Percentiles rank a stretch among this genome's conserved stretches.
These are phyloP conservation scores for Pseudocercospora macadamiae DNA, from an alignment of 2,329 filamentous ascomycete genomes.

Conservation along the genomic window DNA sequence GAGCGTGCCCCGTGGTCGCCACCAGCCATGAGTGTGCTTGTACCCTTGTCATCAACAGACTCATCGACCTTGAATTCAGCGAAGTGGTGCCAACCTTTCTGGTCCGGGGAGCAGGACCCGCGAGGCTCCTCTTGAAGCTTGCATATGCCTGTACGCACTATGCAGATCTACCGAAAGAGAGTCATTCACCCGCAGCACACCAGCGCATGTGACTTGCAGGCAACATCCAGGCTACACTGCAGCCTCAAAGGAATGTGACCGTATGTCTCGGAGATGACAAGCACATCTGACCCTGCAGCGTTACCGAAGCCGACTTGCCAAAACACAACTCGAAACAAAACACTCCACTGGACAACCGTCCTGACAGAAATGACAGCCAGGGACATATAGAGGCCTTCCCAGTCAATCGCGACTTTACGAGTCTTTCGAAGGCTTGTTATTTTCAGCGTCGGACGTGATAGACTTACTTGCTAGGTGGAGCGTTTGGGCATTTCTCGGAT, in stretches of 20 bases:
- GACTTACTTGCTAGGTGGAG: neutral
- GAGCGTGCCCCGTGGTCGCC: neutral
- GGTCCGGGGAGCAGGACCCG: neutral
- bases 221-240: neutral
- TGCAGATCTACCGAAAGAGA: neutral
- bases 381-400: neutral
- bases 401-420: neutral
- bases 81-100: neutral
- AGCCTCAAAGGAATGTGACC: neutral
- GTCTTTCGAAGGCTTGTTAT: neutral
- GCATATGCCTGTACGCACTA: constrained; percentile 2
- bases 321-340: constrained; percentile 1
- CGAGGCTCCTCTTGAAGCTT: neutral
- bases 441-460: neutral
- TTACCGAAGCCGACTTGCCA: neutral
- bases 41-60: constrained; percentile 1
- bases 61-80: neutral
- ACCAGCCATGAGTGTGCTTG: neutral
- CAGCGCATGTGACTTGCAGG: constrained; percentile 6
- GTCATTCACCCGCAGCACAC: constrained; percentile 6
- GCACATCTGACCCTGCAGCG: neutral
- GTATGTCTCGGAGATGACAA: constrained; percentile 1
- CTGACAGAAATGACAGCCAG: neutral
- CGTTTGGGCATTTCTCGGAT: neutral
- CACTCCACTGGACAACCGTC: neutral